phyloP scores from a whole-genome alignment of 306 rosid genomes.

The Inga laurina region DNA sequence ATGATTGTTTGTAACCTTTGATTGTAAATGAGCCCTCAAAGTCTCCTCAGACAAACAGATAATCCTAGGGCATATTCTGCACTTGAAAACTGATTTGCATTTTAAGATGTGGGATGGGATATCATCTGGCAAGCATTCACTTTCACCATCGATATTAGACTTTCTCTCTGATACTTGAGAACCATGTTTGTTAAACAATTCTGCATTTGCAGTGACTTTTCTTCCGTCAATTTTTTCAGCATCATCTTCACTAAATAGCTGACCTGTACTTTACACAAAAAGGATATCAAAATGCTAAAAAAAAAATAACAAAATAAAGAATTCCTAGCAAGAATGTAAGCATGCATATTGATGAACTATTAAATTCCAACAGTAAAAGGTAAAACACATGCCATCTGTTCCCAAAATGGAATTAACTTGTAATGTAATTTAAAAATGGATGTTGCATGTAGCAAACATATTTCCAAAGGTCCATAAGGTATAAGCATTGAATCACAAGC shows the following conservation, averaged over 20 bases:
- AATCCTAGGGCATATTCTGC: slow-evolving; percentile 87
- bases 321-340: slow-evolving; percentile 8
- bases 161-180: slow-evolving; percentile 31
- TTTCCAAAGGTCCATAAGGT: slow-evolving; percentile 4
- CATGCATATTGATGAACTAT: neutral
- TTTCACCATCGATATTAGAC: slow-evolving; percentile 33
- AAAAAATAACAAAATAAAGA: slow-evolving; percentile 20
- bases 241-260: slow-evolving; percentile 56
- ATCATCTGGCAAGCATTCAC: slow-evolving; percentile 40
- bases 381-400: neutral
- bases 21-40: slow-evolving; percentile 76
- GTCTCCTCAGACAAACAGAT: slow-evolving; percentile 81
- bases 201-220: slow-evolving; percentile 22
- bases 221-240: slow-evolving; percentile 42
- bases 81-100: slow-evolving; percentile 82
- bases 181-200: slow-evolving; percentile 38
- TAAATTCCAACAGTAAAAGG: neutral
- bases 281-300: slow-evolving; percentile 12
- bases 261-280: slow-evolving; percentile 40
- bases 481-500: neutral
- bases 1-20: slow-evolving; percentile 62
- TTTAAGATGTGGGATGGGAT: slow-evolving; percentile 49
- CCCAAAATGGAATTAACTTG: neutral
- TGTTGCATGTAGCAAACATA: neutral
- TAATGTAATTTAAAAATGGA: neutral